Conservation (phyloP, 116 monocot species). For the Trichopus zeylanicus region DNA sequence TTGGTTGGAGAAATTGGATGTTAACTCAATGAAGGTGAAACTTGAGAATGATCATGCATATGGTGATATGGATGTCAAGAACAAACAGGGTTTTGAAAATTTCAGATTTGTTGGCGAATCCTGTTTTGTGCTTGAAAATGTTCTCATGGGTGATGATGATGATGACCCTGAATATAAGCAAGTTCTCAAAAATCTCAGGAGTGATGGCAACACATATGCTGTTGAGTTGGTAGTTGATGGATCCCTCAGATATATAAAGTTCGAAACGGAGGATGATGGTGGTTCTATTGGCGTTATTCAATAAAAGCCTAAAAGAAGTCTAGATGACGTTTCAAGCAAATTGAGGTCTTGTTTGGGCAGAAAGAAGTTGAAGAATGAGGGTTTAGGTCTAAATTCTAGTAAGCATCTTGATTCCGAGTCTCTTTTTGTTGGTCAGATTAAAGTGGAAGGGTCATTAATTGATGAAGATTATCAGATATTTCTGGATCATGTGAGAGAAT, state of each 20-base stretch:
- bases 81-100: neutral
- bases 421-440: neutral
- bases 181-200: constrained; percentile 3
- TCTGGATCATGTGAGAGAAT: constrained; percentile 6
- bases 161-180: neutral
- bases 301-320: neutral
- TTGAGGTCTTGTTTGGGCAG: neutral
- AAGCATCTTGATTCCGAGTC: neutral
- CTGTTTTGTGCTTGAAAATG: neutral
- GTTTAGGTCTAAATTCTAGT: neutral
- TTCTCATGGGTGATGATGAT: neutral
- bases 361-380: constrained; percentile 2
- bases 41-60: too few relatives aligned
- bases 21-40: too few relatives aligned
- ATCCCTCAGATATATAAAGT: neutral
- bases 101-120: too few relatives aligned
- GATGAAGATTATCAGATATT: constrained; percentile 8
- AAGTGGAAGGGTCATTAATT: neutral
- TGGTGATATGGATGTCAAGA: too few relatives aligned
- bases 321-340: neutral
- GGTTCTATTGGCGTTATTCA: neutral
- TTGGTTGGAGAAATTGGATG: too few relatives aligned
- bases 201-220: constrained; percentile 2
- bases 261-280: constrained; percentile 3
- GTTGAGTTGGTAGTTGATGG: constrained; percentile 2